Evolutionary conservation across 1,139 yeast species (phyloP), one percentile per base, ranked within the genome.

Genomic region (Kodamaea fungicola): DNA sequence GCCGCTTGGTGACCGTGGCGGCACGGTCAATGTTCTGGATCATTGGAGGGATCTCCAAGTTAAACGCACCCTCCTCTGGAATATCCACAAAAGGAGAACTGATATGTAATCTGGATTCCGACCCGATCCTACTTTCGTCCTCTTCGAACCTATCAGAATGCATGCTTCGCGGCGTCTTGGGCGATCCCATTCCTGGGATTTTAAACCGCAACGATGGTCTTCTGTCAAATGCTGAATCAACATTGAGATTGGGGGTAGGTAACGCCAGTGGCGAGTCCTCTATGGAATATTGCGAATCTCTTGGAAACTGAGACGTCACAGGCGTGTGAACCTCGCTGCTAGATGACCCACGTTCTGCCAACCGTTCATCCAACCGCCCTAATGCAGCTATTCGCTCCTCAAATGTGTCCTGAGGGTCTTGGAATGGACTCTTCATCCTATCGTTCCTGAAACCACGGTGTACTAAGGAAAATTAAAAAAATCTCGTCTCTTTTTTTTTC

Each of bases 1-100:
- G 76, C 51, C 95, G 75, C 51, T 83, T 80, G 80, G 81, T 81
- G 4, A 65, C 61, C 9, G 64, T 54, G 12, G 44, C 47, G 8
- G 39, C 33, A 30, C 50, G 39, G 22, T 39, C 38, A 32, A 39
- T 38, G n/a, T 39, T 35, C 9, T 41, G 35, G 29, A 31, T 37
- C n/a, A 38, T 34, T 16, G 37, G 31, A n/a, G 37, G 41, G 13
- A 46, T 29, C 27, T 43, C 41, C 19, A 16, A 16, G 19, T 16
- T 16, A 29, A 47, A 43, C 0, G 48, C 35, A 28, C 55, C 58
- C 33, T 56, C 47, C 42, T 61, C 64, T 24, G 42, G 44, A 12
- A 51, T 52, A 8, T 60, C 64, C 38, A 47, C 40, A 34, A 61
- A 62, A 2, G 68, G 67, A 21, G 62, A 56, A 19, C 42, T 40